A percentile compares a stretch with the other conserved stretches of the same genome.
Evolutionary conservation across 139 green algal genomes (phyloP).

Genomic region (Tetraselmis chui): DNA sequence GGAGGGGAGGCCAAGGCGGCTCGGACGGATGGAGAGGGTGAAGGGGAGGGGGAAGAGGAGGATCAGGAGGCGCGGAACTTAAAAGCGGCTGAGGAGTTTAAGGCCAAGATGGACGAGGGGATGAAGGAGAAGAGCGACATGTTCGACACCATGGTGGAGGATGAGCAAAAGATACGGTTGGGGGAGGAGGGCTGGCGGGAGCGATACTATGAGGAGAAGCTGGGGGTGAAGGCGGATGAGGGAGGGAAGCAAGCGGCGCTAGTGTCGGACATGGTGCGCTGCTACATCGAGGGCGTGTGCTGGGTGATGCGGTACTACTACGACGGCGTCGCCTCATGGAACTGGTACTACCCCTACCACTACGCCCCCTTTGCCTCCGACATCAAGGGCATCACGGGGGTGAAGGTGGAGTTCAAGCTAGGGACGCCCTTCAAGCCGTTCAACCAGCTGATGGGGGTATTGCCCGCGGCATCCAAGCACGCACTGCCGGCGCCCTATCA

Average conservation of each 20-base stretch:
- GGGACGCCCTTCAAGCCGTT: constrained; percentile 90
- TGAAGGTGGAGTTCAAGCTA: constrained; percentile 28
- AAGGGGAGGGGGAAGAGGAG: constrained; percentile 9
- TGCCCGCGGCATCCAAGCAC: constrained; percentile 82
- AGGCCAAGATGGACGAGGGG: constrained; percentile 47
- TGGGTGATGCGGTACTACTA: constrained; percentile 98
- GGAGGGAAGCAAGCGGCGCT: constrained; percentile 22
- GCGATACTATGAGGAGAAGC: constrained; percentile 77
- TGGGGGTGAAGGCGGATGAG: constrained; percentile 21
- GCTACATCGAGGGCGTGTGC: constrained; percentile 86
- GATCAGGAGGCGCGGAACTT: constrained; percentile 13
- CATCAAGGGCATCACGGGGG: constrained; percentile 39
- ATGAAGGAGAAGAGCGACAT: constrained; percentile 69
- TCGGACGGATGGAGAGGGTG: constrained; percentile 1
- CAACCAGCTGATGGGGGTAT: constrained; percentile 97
- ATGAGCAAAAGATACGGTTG: constrained; percentile 73
- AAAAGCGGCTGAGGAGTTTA: constrained; percentile 40
- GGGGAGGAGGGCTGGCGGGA: constrained; percentile 87
- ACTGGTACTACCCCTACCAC: constrained; percentile 96
- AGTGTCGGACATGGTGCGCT: constrained; percentile 54
- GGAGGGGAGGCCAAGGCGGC: not conserved
- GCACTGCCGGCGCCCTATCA: constrained; percentile 56
- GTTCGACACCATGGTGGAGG: constrained; percentile 77
- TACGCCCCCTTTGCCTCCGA: constrained; percentile 99
- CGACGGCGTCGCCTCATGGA: constrained; percentile 65